A percentile compares a stretch with the other conserved stretches of the same genome.
Conservation (phyloP, 1,139 yeast species). For the Lodderomyces margitis region DNA sequence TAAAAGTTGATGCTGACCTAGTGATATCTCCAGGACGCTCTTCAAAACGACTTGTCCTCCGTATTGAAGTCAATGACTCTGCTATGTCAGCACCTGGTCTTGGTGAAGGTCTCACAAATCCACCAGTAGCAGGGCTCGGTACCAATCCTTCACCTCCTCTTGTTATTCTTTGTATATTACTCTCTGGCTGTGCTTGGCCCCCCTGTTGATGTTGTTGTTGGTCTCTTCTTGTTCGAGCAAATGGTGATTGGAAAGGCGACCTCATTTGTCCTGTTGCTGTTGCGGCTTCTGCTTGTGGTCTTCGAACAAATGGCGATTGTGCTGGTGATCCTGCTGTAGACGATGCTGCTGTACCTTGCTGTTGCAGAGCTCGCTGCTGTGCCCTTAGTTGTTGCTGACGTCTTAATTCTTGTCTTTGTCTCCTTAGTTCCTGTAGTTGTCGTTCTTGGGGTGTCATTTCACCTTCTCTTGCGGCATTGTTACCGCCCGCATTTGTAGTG, state of each 20-base stretch:
- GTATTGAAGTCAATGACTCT: neutral
- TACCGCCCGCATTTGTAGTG: neutral
- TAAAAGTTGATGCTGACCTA: conserved; percentile 4
- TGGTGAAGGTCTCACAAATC: conserved; percentile 3
- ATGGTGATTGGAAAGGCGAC: conserved; percentile 8
- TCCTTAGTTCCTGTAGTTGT: conserved; percentile 20
- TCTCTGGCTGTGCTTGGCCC: neutral
- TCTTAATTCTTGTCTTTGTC: conserved; percentile 19
- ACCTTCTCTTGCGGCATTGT: conserved; percentile 11
- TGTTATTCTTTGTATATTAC: neutral
- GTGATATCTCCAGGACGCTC: conserved; percentile 2
- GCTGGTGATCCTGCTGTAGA: neutral
- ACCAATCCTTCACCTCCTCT: conserved; percentile 2
- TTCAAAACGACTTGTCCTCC: neutral
- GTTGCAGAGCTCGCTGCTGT: conserved; percentile 2
- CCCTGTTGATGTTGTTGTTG: conserved; percentile 3
- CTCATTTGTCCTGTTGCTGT: neutral
- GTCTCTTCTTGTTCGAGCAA: conserved; percentile 3
- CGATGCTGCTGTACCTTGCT: conserved; percentile 8
- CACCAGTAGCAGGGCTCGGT: neutral
- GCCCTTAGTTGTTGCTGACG: conserved; percentile 17
- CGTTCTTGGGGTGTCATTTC: conserved; percentile 17
- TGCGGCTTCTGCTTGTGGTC: conserved; percentile 3
- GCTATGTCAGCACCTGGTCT: conserved; percentile 4
- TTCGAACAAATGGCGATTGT: neutral